These are phyloP conservation scores for Alliaria petiolata DNA, from an alignment of 345 rosid species.

Conservation along the genomic window DNA sequence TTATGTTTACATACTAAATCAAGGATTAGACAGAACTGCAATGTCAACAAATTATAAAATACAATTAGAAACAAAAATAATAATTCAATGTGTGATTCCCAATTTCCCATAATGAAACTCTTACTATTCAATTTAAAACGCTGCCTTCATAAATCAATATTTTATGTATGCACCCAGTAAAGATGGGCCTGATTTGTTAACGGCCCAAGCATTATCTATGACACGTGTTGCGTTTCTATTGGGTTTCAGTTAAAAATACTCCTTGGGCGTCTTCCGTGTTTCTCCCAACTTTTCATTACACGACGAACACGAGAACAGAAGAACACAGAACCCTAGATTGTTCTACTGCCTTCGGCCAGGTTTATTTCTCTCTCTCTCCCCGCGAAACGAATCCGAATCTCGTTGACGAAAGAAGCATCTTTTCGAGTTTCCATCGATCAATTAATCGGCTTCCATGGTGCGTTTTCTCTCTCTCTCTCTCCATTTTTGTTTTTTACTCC, in stretches of 20 bases:
- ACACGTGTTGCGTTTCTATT: not conserved
- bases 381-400: not conserved
- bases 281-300: not conserved
- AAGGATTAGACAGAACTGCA: no score
- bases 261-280: constrained; percentile 11
- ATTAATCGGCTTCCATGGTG: constrained; percentile 22
- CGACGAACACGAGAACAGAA: constrained; percentile 5
- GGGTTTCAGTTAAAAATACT: not conserved
- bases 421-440: not conserved
- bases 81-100: no score
- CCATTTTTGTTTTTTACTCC: not conserved
- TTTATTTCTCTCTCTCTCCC: not conserved
- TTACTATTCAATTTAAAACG: not conserved
- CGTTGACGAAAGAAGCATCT: not conserved
- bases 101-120: no score
- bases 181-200: not conserved
- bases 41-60: no score
- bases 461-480: not conserved
- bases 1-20: no score
- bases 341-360: constrained; percentile 1
- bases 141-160: not conserved
- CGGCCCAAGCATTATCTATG: not conserved
- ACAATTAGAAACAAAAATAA: no score
- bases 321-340: constrained; percentile 26
- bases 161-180: not conserved